These are phyloP conservation scores for Hymenoscyphus salicellus DNA, from an alignment of 2,329 filamentous ascomycete genomes.

Conservation along the genomic window DNA sequence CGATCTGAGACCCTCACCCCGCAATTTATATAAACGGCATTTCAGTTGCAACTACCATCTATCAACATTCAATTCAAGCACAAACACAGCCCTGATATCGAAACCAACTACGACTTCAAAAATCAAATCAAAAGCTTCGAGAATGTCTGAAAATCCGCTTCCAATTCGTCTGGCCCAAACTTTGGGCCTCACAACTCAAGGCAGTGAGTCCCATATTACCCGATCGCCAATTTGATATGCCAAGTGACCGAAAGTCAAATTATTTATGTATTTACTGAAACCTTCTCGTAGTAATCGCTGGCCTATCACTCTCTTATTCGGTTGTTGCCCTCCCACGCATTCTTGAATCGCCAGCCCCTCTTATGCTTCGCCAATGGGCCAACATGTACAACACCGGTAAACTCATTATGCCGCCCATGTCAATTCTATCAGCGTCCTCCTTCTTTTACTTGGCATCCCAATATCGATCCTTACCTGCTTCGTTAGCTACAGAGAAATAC, in stretches of 20 bases:
- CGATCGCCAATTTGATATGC: neutral
- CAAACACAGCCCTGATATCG: neutral
- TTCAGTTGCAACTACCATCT: neutral
- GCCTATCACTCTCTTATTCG: conserved; percentile 36
- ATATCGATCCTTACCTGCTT: neutral
- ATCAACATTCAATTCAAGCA: neutral
- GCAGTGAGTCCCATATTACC: neutral
- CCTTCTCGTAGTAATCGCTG: neutral
- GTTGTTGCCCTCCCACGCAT: conserved; percentile 49
- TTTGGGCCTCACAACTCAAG: conserved; percentile 45
- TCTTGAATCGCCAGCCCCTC: conserved; percentile 52
- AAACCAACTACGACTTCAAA: neutral
- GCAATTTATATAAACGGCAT: neutral
- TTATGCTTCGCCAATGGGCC: conserved; percentile 56
- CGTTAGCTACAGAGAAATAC: neutral
- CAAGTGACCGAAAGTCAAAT: too few species aligned
- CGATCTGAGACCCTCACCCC: neutral
- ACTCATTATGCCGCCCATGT: neutral
- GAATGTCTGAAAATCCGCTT: conserved; percentile 9
- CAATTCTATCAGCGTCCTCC: conserved; percentile 28
- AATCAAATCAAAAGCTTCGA: neutral
- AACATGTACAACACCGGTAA: conserved; percentile 34
- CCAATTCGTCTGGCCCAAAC: conserved; percentile 47
- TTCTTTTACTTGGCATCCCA: conserved; percentile 43
- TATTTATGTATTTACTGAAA: too few species aligned